A percentile compares a stretch with the other conserved stretches of the same genome.
Conservation (phyloP, 192 early-diverging fungal genomes). For the Dissophora globulifera region DNA sequence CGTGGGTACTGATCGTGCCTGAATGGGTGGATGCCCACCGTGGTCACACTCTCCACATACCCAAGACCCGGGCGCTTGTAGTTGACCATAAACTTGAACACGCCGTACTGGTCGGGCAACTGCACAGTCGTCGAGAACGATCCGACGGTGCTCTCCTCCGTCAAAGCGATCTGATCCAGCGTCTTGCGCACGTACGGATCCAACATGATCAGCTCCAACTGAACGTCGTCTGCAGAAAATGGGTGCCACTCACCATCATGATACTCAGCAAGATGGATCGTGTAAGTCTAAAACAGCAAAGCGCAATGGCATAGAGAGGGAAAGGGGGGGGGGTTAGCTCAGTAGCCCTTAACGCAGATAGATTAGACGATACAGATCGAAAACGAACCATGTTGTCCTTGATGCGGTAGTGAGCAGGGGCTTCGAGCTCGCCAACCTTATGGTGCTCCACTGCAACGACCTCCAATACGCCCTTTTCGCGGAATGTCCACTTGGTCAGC, state of each 20-base stretch:
- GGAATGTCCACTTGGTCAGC: slow-evolving; percentile 89
- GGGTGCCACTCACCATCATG: slow-evolving; percentile 83
- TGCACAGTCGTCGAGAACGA: slow-evolving; percentile 58
- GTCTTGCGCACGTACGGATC: slow-evolving; percentile 94
- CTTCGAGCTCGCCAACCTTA: slow-evolving; percentile 69
- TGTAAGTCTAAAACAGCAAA: slow-evolving; percentile 71
- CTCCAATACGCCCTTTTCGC: slow-evolving; percentile 89
- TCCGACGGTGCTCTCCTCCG: slow-evolving; percentile 43
- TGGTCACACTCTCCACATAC: slow-evolving; percentile 77
- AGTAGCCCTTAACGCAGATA: neutral
- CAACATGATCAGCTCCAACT: slow-evolving; percentile 96
- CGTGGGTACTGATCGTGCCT: slow-evolving; percentile 97
- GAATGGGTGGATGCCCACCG: slow-evolving; percentile 89
- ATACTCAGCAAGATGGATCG: slow-evolving; percentile 84
- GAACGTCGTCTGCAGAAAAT: slow-evolving; percentile 82
- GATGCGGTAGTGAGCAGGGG: slow-evolving; percentile 88
- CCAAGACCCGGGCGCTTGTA: slow-evolving; percentile 89
- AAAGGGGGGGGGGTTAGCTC: neutral
- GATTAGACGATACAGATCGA: neutral
- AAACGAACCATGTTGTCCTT: slow-evolving; percentile 84
- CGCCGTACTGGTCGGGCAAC: slow-evolving; percentile 96
- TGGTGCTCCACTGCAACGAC: slow-evolving; percentile 74
- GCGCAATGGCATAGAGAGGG: neutral
- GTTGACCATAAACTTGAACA: slow-evolving; percentile 96
- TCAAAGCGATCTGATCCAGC: slow-evolving; percentile 60